A percentile compares a stretch with the other conserved stretches of the same genome.
Conservation (phyloP, 176 grass and related monocot genomes). For the Zea mays region Zm-B73-REFERENCE-NAM-5.0 NC_050099.1:183050501-183051000, state of each 20-base stretch:
- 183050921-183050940: conserved; percentile 72
- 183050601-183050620: no score
- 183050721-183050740: no score
- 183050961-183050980: conserved; percentile 87
- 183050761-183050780: conserved; percentile 17
- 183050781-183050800: conserved; percentile 50
- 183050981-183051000: conserved; percentile 71
- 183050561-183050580: no score
- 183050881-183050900: conserved; percentile 21
- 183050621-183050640: no score
- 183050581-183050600: no score
- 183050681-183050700: no score
- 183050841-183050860: conserved; percentile 40
- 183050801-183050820: conserved; percentile 84
- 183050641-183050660: no score
- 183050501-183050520: no score
- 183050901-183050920: conserved; percentile 61
- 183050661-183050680: no score
- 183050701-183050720: no score
- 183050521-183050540: no score
- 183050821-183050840: conserved; percentile 93
- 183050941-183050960: conserved; percentile 82
- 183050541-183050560: no score
- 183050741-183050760: background rate
- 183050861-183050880: conserved; percentile 4